Conservation (phyloP, 306 rosid genomes). For the Prunus campanulata region DNA sequence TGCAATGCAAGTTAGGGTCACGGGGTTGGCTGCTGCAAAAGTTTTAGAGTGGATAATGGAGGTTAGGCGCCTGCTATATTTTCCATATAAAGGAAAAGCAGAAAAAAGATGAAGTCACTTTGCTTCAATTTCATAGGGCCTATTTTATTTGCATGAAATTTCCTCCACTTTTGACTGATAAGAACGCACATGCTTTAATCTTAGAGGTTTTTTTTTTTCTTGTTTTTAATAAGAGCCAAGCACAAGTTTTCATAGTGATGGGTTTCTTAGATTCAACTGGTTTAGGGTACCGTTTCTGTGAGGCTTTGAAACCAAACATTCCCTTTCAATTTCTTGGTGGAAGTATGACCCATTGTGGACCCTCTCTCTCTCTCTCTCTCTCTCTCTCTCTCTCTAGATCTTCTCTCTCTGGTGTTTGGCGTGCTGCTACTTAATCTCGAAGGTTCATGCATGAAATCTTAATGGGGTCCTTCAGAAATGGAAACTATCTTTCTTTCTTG, state of each 20-base stretch:
- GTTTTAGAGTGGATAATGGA: conserved; percentile 2
- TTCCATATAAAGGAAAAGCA: neutral
- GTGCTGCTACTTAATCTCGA: conserved; percentile 10
- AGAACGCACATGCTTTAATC: conserved; percentile 24
- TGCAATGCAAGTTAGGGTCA: neutral
- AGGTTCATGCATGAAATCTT: conserved; percentile 37
- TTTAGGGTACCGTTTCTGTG: neutral
- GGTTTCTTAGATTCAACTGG: neutral
- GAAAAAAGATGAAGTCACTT: conserved; percentile 6
- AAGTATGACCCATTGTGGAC: conserved; percentile 16
- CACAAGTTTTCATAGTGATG: conserved; percentile 20
- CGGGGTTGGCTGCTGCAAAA: conserved; percentile 5
- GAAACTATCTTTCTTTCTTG: neutral
- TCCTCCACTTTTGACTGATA: conserved; percentile 19
- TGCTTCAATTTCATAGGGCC: neutral
- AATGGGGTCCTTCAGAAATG: conserved; percentile 18
- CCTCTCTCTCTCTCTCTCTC: neutral
- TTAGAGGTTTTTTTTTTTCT: neutral
- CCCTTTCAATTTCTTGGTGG: conserved; percentile 4
- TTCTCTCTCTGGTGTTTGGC: neutral
- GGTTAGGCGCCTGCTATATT: conserved; percentile 28
- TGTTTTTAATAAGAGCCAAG: neutral
- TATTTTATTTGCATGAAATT: neutral
- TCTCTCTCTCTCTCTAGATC: neutral
- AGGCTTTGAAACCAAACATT: conserved; percentile 1